Percentiles rank a stretch among this genome's conserved stretches.
Conservation (phyloP, 2,329 filamentous ascomycete genomes). For the Pseudocercospora cruenta region DNA sequence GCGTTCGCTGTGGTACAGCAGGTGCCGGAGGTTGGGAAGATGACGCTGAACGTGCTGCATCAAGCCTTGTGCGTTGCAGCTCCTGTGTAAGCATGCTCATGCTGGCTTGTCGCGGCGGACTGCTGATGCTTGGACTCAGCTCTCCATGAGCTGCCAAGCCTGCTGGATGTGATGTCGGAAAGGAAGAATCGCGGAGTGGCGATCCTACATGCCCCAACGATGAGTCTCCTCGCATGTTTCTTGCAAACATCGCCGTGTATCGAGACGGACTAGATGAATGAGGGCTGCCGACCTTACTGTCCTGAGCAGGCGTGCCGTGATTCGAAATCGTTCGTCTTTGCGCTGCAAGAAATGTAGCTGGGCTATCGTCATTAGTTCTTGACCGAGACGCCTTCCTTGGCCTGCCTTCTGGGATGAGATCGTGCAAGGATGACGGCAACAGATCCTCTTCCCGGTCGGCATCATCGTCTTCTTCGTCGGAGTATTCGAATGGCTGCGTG, state of each 20-base stretch:
- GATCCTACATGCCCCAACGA: constrained; percentile 65
- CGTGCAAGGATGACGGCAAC: constrained; percentile 70
- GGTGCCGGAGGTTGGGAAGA: constrained; percentile 11
- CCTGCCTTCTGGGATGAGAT: constrained; percentile 65
- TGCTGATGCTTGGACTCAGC: constrained; percentile 52
- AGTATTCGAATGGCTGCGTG: constrained; percentile 43
- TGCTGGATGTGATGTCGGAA: constrained; percentile 27
- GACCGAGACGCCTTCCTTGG: constrained; percentile 63
- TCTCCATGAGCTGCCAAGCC: constrained; percentile 29
- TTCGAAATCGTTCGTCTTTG: constrained; percentile 47
- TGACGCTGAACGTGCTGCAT: constrained; percentile 36
- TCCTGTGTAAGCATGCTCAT: constrained; percentile 66
- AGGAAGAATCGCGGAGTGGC: constrained; percentile 61
- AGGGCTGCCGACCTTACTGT: constrained; percentile 55
- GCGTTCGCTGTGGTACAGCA: constrained; percentile 18
- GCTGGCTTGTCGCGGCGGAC: constrained; percentile 59
- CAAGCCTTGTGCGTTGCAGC: constrained; percentile 43
- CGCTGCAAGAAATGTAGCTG: constrained; percentile 38
- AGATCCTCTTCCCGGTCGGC: constrained; percentile 89
- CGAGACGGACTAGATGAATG: constrained; percentile 64
- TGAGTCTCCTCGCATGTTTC: constrained; percentile 41
- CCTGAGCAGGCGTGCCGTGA: constrained; percentile 41
- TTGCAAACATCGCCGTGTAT: constrained; percentile 60
- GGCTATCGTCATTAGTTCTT: constrained; percentile 56
- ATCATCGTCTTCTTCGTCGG: constrained; percentile 64